Base-by-base conservation (phyloP, 495 filamentous ascomycete genomes). In the Aspergillus homomorphus region DNA sequence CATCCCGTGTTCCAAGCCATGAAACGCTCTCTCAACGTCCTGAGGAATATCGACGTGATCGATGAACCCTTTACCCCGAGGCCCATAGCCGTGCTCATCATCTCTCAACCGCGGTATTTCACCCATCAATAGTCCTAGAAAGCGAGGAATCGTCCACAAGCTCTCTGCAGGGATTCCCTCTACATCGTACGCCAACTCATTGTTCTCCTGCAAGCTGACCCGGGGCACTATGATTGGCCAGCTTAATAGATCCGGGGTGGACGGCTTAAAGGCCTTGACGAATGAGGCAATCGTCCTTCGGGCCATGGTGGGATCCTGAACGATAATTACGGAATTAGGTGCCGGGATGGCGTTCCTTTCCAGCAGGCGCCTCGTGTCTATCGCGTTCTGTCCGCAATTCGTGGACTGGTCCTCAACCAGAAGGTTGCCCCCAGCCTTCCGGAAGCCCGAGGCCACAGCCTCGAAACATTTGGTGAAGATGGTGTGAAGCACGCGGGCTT, bases 251-350 rank as follows among this genome's bases (percentile, higher is more conserved):
- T 51, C 51, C 1, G 71, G 63, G 1, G 56, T n/a, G 8, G 10
- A n/a, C 51, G 62, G 59, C 1, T 49, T 51, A 57, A 68, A 76
- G 4, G 54, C 58, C 49, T 67, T 71, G 26, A 65, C 54, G 43
- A 76, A 75, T 0, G 73, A 71, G 0, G 73, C 72, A 4, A 54
- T 56, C 0, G 73, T 76, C 19, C 73, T 45, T 1, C 63, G 55
- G 49, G 66, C 62, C 73, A 76, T 76, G 0, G 72, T 76, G 0
- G 73, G 69, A 59, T 76, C 73, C 57, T 76, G 73, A 23, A 70
- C 59, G 18, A 76, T 48, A n/a, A 76, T 50, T 8, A 59, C 53
- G 0, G 62, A 60, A 20, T 21, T 57, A 10, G 62, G 62, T 5
- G 24, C 48, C 1, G 30, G 41, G 3, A 71, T 49, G 0, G 62